These are phyloP conservation scores for Collybia mongolica DNA, from an alignment of 768 basidiomycete genomes.

Conservation along the genomic window DNA sequence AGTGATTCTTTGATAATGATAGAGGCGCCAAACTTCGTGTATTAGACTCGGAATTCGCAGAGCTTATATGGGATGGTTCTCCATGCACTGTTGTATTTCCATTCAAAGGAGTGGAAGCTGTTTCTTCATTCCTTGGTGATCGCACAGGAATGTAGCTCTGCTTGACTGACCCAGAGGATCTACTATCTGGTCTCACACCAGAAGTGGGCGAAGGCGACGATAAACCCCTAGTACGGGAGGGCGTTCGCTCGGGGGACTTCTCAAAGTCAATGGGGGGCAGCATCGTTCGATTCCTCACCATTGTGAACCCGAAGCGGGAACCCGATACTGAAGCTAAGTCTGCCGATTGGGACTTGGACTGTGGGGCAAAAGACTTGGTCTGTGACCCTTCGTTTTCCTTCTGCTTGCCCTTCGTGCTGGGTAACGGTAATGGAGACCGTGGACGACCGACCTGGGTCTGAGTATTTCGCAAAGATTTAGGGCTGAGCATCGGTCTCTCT, in stretches of 20 bases:
- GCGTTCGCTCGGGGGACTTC: constrained; percentile 8
- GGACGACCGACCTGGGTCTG: neutral
- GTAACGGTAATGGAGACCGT: neutral
- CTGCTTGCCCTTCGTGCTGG: constrained; percentile 6
- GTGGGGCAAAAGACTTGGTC: neutral
- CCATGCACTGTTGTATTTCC: neutral
- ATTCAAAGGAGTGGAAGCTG: neutral
- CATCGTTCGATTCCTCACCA: constrained; percentile 27
- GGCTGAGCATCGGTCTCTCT: neutral
- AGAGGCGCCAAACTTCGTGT: too few relatives aligned
- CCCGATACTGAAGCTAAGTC: neutral
- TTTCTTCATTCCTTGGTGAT: constrained; percentile 30
- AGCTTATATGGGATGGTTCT: neutral
- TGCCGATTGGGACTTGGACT: constrained; percentile 26
- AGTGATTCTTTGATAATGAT: too few relatives aligned
- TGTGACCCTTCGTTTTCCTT: neutral
- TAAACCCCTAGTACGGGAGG: constrained; percentile 14
- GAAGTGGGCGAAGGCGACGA: constrained; percentile 25
- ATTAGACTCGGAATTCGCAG: neutral
- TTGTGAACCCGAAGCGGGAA: constrained; percentile 26
- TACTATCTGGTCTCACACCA: constrained; percentile 20
- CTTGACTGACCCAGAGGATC: constrained; percentile 14
- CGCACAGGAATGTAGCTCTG: constrained; percentile 46
- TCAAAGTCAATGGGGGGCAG: constrained; percentile 38
- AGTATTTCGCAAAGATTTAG: neutral